Conservation (phyloP, 2,329 filamentous ascomycete genomes). For the Xylaria arbuscula region DNA sequence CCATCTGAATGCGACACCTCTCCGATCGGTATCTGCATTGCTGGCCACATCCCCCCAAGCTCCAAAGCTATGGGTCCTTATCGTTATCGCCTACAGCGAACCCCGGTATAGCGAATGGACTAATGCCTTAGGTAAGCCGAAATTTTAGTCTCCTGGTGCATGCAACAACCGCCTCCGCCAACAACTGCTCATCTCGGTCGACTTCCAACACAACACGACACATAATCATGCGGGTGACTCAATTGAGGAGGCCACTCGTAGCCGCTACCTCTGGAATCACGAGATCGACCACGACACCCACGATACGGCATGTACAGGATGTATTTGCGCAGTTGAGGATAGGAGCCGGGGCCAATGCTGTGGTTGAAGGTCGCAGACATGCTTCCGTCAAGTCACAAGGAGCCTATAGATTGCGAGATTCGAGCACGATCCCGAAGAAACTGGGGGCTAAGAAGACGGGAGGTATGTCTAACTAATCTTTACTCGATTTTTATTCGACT, state of each 20-base stretch:
- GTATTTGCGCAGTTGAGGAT: constrained; percentile 49
- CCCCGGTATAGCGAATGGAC: background rate
- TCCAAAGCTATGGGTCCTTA: constrained; percentile 22
- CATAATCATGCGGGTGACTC: constrained; percentile 55
- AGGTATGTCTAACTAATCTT: constrained; percentile 66
- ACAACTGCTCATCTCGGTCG: background rate
- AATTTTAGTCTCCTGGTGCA: constrained; percentile 48
- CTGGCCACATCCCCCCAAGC: constrained; percentile 42
- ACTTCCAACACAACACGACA: constrained; percentile 29
- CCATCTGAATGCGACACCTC: background rate
- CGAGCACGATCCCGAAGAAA: constrained; percentile 77
- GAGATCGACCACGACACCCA: constrained; percentile 40
- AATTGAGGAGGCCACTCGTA: constrained; percentile 58
- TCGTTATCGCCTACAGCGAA: constrained; percentile 40
- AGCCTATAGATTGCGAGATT: constrained; percentile 72
- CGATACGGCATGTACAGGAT: constrained; percentile 52
- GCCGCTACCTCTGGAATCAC: constrained; percentile 50
- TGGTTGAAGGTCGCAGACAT: constrained; percentile 63
- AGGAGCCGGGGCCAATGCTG: constrained; percentile 50
- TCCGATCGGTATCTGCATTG: constrained; percentile 34
- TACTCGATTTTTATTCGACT: background rate
- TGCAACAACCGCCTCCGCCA: constrained; percentile 20
- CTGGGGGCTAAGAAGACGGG: constrained; percentile 93
- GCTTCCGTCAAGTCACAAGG: constrained; percentile 73
- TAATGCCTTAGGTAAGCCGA: constrained; percentile 52